Percentiles rank a stretch among this genome's conserved stretches.
These are phyloP conservation scores for Vitis rupestris DNA, from an alignment of 164 flowering plant genomes.

Conservation along the genomic window DNA sequence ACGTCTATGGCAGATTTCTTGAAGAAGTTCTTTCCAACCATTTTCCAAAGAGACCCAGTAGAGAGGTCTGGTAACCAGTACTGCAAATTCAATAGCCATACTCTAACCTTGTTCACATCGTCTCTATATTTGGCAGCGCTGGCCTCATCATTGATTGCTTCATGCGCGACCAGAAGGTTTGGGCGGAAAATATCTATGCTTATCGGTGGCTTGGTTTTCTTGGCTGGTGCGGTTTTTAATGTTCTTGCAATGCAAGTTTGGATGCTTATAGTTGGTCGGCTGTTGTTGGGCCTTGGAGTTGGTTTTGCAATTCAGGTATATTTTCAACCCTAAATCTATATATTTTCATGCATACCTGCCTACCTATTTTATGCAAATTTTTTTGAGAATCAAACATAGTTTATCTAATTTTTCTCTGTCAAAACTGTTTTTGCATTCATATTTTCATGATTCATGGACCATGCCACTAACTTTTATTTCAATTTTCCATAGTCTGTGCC, in stretches of 20 bases:
- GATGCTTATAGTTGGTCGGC: constrained; percentile 27
- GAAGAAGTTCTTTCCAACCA: constrained; percentile 23
- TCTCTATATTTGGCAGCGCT: constrained; percentile 27
- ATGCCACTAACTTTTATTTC: too few relatives aligned
- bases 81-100: constrained; percentile 24
- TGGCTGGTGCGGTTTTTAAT: constrained; percentile 16
- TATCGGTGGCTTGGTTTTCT: constrained; percentile 15
- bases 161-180: constrained; percentile 4
- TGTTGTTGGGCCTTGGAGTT: constrained; percentile 25
- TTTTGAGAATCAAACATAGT: too few relatives aligned
- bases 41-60: neutral
- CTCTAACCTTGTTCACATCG: constrained; percentile 22
- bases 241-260: constrained; percentile 10
- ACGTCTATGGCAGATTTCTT: constrained; percentile 23
- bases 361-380: too few relatives aligned
- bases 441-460: too few relatives aligned
- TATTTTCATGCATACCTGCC: too few relatives aligned
- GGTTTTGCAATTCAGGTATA: constrained; percentile 27
- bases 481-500: constrained; percentile 25
- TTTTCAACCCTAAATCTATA: too few relatives aligned
- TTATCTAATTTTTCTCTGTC: too few relatives aligned
- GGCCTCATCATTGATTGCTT: constrained; percentile 17
- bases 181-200: constrained; percentile 20
- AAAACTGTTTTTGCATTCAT: too few relatives aligned
- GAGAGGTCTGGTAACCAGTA: constrained; percentile 12